Percentiles rank a stretch among this genome's conserved stretches.
These are phyloP conservation scores for Saccharomyces hybrid DNA, from an alignment of 1,139 yeast genomes.

Conservation along the genomic window DNA sequence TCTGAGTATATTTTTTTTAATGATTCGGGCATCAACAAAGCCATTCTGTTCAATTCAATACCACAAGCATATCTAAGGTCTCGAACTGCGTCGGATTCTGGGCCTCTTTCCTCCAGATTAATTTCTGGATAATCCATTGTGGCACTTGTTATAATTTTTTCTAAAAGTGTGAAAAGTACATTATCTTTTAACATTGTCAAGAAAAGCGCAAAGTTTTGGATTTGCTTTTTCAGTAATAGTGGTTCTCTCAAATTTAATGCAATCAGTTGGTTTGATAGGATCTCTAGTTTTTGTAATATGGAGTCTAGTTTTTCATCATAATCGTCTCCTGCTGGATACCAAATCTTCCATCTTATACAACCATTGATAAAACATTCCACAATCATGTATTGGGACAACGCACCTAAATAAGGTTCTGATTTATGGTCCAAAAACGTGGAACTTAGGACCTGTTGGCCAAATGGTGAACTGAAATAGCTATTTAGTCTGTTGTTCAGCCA, in stretches of 20 bases:
- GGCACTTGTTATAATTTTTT: conserved; percentile 80
- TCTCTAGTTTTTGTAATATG: conserved; percentile 60
- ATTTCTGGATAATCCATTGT: conserved; percentile 70
- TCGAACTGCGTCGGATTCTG: conserved; percentile 70
- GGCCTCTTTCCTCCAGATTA: conserved; percentile 51
- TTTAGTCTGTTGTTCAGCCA: conserved; percentile 79
- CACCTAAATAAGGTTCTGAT: conserved; percentile 63
- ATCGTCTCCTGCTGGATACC: conserved; percentile 63
- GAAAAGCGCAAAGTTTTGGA: conserved; percentile 92
- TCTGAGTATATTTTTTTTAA: conserved; percentile 74
- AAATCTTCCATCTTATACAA: conserved; percentile 87
- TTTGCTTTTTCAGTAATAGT: conserved; percentile 69
- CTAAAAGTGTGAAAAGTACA: conserved; percentile 79
- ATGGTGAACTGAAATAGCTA: conserved; percentile 61
- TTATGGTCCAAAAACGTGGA: conserved; percentile 47
- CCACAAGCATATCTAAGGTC: conserved; percentile 91
- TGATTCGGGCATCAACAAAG: conserved; percentile 89
- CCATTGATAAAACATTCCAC: conserved; percentile 91
- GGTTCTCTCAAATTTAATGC: conserved; percentile 77
- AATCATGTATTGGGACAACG: conserved; percentile 75
- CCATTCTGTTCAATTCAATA: conserved; percentile 86
- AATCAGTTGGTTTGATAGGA: conserved; percentile 67
- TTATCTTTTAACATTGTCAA: conserved; percentile 84
- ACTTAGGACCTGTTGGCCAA: conserved; percentile 60
- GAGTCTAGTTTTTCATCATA: conserved; percentile 49